Conservation (phyloP, 352 stramenopile genomes). For the Blastocystis sp. region DNA sequence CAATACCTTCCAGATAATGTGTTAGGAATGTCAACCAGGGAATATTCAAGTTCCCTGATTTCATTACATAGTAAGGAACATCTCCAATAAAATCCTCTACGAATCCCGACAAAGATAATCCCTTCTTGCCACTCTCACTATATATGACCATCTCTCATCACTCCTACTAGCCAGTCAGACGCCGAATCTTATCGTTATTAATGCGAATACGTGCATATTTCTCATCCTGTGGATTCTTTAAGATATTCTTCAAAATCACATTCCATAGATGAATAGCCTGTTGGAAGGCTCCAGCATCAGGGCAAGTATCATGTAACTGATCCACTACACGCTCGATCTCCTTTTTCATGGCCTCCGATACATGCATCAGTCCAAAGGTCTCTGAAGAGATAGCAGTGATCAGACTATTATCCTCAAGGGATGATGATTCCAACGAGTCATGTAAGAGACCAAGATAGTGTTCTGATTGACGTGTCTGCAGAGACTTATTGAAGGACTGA, state of each 20-base stretch:
- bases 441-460: neutral
- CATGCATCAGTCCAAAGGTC: neutral
- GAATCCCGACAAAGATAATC: slow-evolving; percentile 10
- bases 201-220: neutral
- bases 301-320: neutral
- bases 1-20: neutral
- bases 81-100: neutral
- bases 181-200: neutral
- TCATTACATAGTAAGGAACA: slow-evolving; percentile 15
- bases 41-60: slow-evolving; percentile 46
- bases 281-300: neutral
- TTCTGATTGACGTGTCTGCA: neutral
- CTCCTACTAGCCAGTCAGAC: neutral
- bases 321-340: neutral
- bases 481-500: neutral
- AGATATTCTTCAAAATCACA: neutral
- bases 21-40: neutral
- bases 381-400: neutral
- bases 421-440: neutral
- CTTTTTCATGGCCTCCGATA: neutral
- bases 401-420: neutral
- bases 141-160: neutral
- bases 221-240: neutral
- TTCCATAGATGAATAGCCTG: neutral
- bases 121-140: neutral